Evolutionary conservation across 495 filamentous ascomycete species (phyloP).

Genomic region (Penicillium daleae): DNA sequence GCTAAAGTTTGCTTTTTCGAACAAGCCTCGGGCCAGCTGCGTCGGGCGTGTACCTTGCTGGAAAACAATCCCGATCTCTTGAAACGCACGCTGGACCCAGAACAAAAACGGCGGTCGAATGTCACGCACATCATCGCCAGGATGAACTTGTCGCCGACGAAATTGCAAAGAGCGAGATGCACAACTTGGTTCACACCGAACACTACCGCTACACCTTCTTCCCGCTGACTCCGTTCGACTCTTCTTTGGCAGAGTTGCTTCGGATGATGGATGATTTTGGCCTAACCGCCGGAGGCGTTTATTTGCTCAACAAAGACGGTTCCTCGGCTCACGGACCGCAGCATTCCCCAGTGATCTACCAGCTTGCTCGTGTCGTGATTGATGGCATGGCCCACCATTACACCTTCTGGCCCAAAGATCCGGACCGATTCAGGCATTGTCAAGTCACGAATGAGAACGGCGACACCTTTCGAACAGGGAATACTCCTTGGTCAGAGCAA

Average conservation of each 20-base stretch:
- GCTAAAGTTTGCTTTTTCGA: constrained; percentile 12
- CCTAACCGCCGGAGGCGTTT: background rate
- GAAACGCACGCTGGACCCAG: constrained; percentile 28
- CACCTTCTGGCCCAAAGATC: constrained; percentile 1
- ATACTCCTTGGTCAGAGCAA: constrained; percentile 17
- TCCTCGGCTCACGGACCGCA: background rate
- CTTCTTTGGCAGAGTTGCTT: constrained; percentile 16
- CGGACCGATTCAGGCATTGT: background rate
- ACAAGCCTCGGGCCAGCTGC: constrained; percentile 14
- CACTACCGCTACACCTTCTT: constrained; percentile 18
- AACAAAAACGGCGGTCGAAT: constrained; percentile 20
- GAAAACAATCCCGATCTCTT: constrained; percentile 30
- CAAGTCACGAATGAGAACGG: background rate
- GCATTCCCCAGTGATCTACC: background rate
- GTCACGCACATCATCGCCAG: constrained; percentile 19
- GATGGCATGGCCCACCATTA: constrained; percentile 3
- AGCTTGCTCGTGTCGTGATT: background rate
- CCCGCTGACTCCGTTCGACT: constrained; percentile 21
- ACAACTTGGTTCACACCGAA: background rate
- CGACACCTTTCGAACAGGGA: constrained; percentile 6
- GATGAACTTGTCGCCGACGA: constrained; percentile 9
- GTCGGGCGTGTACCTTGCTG: constrained; percentile 17
- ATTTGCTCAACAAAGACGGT: background rate
- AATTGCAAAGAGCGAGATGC: background rate
- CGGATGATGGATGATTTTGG: constrained; percentile 14